A percentile compares a stretch with the other conserved stretches of the same genome.
Conservation (phyloP, 345 rosid genomes). For the Mangifera indica region DNA sequence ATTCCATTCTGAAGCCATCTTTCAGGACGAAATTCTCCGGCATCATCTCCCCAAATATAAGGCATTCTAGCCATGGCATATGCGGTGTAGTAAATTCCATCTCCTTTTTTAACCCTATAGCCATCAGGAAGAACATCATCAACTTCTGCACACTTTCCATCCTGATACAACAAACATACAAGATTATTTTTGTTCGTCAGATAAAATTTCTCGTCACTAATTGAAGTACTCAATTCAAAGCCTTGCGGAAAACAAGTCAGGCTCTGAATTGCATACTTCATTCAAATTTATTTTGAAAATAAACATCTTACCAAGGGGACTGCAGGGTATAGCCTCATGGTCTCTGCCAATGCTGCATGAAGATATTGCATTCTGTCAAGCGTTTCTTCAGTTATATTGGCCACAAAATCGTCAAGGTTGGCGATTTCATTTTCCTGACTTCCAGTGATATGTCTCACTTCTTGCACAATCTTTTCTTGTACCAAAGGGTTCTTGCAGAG, state of each 20-base stretch:
- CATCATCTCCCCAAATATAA: conserved; percentile 75
- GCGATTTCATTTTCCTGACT: conserved; percentile 22
- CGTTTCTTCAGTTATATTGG: conserved; percentile 37
- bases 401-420: conserved; percentile 35
- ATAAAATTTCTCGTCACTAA: too few relatives aligned
- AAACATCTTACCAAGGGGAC: conserved; percentile 49
- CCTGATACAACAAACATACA: conserved; percentile 29
- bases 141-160: conserved; percentile 51
- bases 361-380: conserved; percentile 74
- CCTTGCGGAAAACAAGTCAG: too few relatives aligned
- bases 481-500: conserved; percentile 68
- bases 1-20: conserved; percentile 69
- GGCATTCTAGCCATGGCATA: conserved; percentile 86
- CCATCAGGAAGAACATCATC: conserved; percentile 82
- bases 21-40: conserved; percentile 63
- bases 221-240: too few relatives aligned
- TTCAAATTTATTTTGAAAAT: neutral
- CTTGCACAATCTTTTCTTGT: conserved; percentile 62
- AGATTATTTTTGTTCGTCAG: neutral
- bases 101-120: conserved; percentile 56
- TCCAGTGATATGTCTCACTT: conserved; percentile 44
- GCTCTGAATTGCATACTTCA: too few relatives aligned
- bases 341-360: conserved; percentile 75
- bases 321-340: conserved; percentile 67
- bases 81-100: conserved; percentile 48